Evolutionary conservation across 2,329 filamentous ascomycete genomes (phyloP).

Genomic region (Talaromyces sp.): DNA sequence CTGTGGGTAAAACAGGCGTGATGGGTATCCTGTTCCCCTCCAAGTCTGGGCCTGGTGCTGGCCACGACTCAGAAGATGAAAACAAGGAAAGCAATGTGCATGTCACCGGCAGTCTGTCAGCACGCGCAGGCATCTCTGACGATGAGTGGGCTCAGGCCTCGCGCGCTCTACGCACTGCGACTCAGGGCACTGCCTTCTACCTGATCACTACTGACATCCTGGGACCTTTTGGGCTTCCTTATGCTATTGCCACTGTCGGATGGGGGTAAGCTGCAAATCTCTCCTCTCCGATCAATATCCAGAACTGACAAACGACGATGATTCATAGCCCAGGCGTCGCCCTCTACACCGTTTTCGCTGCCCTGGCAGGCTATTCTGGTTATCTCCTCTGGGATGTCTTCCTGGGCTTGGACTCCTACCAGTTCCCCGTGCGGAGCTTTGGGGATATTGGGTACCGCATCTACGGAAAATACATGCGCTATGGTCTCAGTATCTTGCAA

Average conservation of each 20-base stretch:
- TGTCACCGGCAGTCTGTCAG: background rate
- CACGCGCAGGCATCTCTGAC: background rate
- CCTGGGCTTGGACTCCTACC: slow-evolving; percentile 41
- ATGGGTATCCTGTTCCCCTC: background rate
- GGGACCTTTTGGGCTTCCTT: slow-evolving; percentile 35
- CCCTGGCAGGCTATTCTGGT: slow-evolving; percentile 38
- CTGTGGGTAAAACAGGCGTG: background rate
- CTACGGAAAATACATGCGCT: slow-evolving; percentile 40
- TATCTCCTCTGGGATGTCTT: slow-evolving; percentile 42
- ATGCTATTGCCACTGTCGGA: slow-evolving; percentile 28
- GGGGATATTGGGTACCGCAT: slow-evolving; percentile 46
- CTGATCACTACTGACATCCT: slow-evolving; percentile 46
- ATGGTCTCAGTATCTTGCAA: slow-evolving; percentile 46
- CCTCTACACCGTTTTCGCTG: slow-evolving; percentile 41
- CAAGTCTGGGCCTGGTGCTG: background rate
- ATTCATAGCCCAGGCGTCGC: slow-evolving; percentile 32
- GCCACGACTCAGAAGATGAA: background rate
- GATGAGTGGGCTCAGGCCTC: slow-evolving; percentile 23
- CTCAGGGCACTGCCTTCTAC: slow-evolving; percentile 43
- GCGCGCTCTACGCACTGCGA: slow-evolving; percentile 41
- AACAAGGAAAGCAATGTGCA: background rate
- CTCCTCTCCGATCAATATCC: background rate
- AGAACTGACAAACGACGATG: background rate
- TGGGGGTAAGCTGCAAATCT: slow-evolving; percentile 20
- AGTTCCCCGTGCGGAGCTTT: slow-evolving; percentile 42